Evolutionary conservation across 73 alveolate species (phyloP).

Genomic region (Tetrahymena malaccensis): DNA sequence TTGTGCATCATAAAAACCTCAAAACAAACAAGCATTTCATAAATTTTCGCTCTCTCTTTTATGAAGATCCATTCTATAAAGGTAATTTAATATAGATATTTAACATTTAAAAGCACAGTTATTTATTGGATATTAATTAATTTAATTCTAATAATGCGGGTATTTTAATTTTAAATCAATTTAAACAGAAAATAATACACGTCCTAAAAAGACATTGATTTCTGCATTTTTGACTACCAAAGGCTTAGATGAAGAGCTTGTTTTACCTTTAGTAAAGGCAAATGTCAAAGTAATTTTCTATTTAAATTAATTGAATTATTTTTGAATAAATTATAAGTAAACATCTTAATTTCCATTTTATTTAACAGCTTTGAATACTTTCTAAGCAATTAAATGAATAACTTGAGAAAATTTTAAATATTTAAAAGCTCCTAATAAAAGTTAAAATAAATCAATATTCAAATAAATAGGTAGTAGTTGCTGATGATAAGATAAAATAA

Average conservation of each 20-base stretch:
- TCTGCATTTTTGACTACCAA: slow-evolving; percentile 15
- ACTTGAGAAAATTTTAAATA: too few species aligned
- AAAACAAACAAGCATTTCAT: background rate
- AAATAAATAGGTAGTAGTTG: background rate
- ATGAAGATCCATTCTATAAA: background rate
- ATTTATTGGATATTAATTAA: background rate
- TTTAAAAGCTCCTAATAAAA: too few species aligned
- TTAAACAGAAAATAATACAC: background rate
- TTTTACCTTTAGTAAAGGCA: slow-evolving; percentile 9
- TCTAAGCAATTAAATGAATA: too few species aligned
- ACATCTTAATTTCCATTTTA: too few species aligned
- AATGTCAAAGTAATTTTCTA: background rate
- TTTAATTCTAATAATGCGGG: background rate
- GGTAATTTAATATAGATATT: background rate
- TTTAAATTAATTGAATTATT: too few species aligned
- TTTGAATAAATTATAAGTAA: too few species aligned
- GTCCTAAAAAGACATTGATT: background rate
- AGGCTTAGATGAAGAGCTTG: slow-evolving; percentile 30
- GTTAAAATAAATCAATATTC: too few species aligned
- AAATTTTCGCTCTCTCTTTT: background rate
- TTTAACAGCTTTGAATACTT: too few species aligned
- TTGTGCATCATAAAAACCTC: background rate
- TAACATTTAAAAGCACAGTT: background rate
- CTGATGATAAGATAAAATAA: background rate
- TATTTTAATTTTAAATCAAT: background rate